Evolutionary conservation across 306 rosid species (phyloP), one percentile per base, ranked within the genome.

Genomic region (Psophocarpus tetragonolobus): DNA sequence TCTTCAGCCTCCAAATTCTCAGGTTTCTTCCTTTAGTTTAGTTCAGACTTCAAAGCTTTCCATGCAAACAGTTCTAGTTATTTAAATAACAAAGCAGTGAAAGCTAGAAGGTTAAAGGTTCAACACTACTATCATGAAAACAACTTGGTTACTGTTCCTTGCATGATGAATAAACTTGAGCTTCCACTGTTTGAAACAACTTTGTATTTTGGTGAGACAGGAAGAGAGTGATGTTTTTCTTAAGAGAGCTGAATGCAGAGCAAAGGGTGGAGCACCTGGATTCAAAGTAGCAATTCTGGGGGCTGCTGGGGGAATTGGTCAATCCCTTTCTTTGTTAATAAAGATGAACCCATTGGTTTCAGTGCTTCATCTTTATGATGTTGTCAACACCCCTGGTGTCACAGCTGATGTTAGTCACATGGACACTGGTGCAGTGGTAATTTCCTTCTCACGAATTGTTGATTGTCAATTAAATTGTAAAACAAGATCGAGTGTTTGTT

Each of bases 401-500:
- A 96, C 99, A 1, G 96, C 97, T 77, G 99, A 96, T 82, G 84
- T 96, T 77, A 90, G 98, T 66, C 99, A 96, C 84, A 92, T 92
- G 93, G 99, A 92, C 79, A 91, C 99, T 39, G 96, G 94, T 73
- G 98, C 97, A 10, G 98, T 96, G 97, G 99, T 92, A 89, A 85
- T 71, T 53, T 76, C 17, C 26, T 27, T 72, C 61, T 47, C 64
- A 29, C 9, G 27, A 70, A 35, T 5, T 61, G 13, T 73, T 39
- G 13, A 50, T 41, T 32, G 27, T 68, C 26, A 36, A 44, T 18
- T 57, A 13, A 33, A 35, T 60, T 58, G 41, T 8, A 58, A 35
- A 15, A 18, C 10, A 39, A 66, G 39, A 35, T 5, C 35, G 30
- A 54, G 41, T 74, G 36, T 30, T 74, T 21, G 39, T 32, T 45